Evolutionary conservation across 371 early-diverging fungal genomes (phyloP), one percentile per base, ranked within the genome.

Genomic region (Haplosporangium sp.): DNA sequence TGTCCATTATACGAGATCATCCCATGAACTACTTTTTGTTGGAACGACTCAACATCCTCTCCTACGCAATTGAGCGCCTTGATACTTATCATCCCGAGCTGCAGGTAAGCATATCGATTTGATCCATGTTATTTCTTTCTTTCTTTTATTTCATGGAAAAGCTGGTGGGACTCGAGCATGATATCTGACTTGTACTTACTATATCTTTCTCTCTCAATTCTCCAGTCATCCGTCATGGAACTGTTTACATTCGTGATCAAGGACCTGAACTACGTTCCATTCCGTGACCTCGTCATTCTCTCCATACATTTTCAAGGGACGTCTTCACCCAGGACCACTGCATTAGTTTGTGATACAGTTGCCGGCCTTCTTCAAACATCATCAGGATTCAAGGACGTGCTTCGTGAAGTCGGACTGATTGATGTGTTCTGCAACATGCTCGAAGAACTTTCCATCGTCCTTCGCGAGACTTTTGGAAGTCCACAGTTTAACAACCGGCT

Each of bases 261-360:
- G 43, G 88, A 90, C 51, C 72, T 92, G 14, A 90, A 91, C 62
- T 92, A 91, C 69, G 90, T 92, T 7, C 91, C 92, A 0, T 85
- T 92, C 48, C 85, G 87, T 47, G 91, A 90, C 37, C 64, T 89
- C 29, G 89, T 89, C 36, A 88, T 89, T 9, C 60, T 89, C 12
- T 89, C 87, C 0, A 80, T 89, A 7, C 88, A 91, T 73, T 84
- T 91, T 56, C 89, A 91, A 82, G 87, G 84, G 23, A 82, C 82
- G n/a, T 84, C 90, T 0, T 84, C 87, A 5, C 86, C 86, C 10
- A 82, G 82, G 50, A 71, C 89, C 16, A 84, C 87, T 14, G 81
- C 81, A 1, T 66, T 89, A 16, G 86, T 89, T 14, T 88, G 88
- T 54, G 75, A 81, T 14, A 84, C 85, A 14, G 83, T 87, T 38